Conservation (phyloP, 495 filamentous ascomycete species). For the Lasiosphaeria hispida region DNA sequence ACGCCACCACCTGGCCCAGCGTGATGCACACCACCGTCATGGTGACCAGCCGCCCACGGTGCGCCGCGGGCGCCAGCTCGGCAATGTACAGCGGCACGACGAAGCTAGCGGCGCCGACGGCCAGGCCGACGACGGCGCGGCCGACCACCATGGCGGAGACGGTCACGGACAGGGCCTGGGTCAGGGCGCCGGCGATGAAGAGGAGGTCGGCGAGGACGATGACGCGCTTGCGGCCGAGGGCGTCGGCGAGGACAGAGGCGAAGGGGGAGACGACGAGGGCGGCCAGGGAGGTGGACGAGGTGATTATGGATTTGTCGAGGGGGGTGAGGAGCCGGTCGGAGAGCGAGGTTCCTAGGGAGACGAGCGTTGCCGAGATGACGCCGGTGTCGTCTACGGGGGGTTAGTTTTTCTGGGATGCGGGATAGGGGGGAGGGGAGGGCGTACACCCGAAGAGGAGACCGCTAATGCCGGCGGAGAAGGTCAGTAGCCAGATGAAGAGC, state of each 20-base stretch:
- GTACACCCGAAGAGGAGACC: slow-evolving; percentile 87
- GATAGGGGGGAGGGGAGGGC: slow-evolving; percentile 23
- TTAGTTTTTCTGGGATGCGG: background rate
- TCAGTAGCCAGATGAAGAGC: slow-evolving; percentile 67
- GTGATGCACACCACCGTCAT: slow-evolving; percentile 80
- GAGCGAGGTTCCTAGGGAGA: slow-evolving; percentile 75
- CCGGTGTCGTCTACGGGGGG: slow-evolving; percentile 68
- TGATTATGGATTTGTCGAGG: slow-evolving; percentile 80
- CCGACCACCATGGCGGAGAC: slow-evolving; percentile 76
- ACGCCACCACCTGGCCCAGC: slow-evolving; percentile 80
- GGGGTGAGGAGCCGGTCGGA: slow-evolving; percentile 63
- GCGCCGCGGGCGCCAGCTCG: slow-evolving; percentile 73
- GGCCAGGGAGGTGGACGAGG: slow-evolving; percentile 75
- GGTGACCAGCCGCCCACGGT: slow-evolving; percentile 74
- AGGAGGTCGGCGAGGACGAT: slow-evolving; percentile 76
- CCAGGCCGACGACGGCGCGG: slow-evolving; percentile 73
- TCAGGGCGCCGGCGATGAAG: slow-evolving; percentile 71
- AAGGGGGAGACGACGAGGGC: slow-evolving; percentile 76
- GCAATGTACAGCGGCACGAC: slow-evolving; percentile 84
- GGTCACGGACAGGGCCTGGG: slow-evolving; percentile 62
- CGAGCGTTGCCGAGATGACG: slow-evolving; percentile 83
- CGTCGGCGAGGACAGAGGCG: slow-evolving; percentile 72
- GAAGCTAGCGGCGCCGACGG: slow-evolving; percentile 78
- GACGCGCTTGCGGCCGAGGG: slow-evolving; percentile 68
- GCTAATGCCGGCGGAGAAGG: slow-evolving; percentile 77